Evolutionary conservation across 495 filamentous ascomycete species (phyloP), one percentile per base, ranked within the genome.

Genomic region (Penicillium cinerascens): DNA sequence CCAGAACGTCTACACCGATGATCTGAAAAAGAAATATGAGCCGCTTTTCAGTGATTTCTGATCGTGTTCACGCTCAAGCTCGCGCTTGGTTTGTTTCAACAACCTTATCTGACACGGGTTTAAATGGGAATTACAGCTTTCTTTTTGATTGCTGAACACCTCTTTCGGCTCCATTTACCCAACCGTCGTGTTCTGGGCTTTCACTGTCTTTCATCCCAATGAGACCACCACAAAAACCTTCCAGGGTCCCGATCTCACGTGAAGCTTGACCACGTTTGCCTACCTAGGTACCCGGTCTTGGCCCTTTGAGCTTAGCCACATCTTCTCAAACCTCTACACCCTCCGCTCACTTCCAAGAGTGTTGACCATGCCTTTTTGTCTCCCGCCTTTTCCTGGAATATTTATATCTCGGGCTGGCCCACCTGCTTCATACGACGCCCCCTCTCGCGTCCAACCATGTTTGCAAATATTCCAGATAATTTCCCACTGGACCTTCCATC

Each of bases 21-120:
- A 92, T 21, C 74, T 93, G 75, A 79, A 74, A 58, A 63, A 75
- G 63, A 87, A 87, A 69, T 95, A 88, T 61, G 91, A 95, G 52
- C 67, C 79, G 46, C 78, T 82, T 54, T 96, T 96, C 60, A 81
- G 80, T 60, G 89, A 90, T 59, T 96, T 95, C 68, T 93, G 65
- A 66, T n/a, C n/a, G 20, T 20, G 2, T 20, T 39, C 15, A 20
- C 15, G n/a, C 7, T 39, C 37, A 18, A 6, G 37, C 18, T 18
- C 17, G 46, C 47, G 41, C 46, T 45, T 52, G 37, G 42, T 46
- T 44, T 43, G 42, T 60, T 58, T 51, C 44, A 63, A 54, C 47
- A 45, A 47, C 60, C 43, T 39, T 5, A 25, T 21, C 27, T 44
- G 25, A 17, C 20, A 5, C 29, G 21, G 47, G 26, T 33, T 16